phyloP scores from a whole-genome alignment of 306 rosid genomes.

The Quercus wislizeni region DNA sequence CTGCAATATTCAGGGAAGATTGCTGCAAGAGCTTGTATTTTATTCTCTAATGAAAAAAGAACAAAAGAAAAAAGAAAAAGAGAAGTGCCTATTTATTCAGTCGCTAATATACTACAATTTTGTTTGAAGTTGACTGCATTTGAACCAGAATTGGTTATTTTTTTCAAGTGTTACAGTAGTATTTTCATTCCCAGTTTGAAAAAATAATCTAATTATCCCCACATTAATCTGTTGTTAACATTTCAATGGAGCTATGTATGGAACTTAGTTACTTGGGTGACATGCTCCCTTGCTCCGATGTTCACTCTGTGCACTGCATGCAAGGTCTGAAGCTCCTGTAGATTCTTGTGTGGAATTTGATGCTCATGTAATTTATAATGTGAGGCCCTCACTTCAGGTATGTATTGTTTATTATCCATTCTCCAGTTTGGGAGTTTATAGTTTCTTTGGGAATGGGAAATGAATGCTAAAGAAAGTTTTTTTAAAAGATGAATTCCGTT shows the following conservation, averaged over 20 bases:
- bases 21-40: conserved; percentile 20
- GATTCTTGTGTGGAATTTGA: too few relatives aligned
- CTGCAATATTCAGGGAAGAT: not conserved
- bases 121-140: not conserved
- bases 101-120: not conserved
- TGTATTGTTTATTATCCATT: too few relatives aligned
- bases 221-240: not conserved
- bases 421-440: too few relatives aligned
- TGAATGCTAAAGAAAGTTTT: too few relatives aligned
- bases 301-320: too few relatives aligned
- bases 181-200: not conserved
- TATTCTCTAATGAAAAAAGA: not conserved
- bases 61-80: not conserved
- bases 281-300: too few relatives aligned
- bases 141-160: conserved; percentile 5
- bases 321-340: too few relatives aligned
- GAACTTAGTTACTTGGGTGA: not conserved
- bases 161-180: not conserved
- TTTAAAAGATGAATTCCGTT: too few relatives aligned
- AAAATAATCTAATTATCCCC: not conserved
- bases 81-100: not conserved
- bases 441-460: too few relatives aligned
- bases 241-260: not conserved
- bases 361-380: too few relatives aligned
- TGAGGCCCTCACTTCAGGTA: too few relatives aligned